phyloP scores from a whole-genome alignment of 441 rosid genomes.

The Metrosideros polymorpha region DNA sequence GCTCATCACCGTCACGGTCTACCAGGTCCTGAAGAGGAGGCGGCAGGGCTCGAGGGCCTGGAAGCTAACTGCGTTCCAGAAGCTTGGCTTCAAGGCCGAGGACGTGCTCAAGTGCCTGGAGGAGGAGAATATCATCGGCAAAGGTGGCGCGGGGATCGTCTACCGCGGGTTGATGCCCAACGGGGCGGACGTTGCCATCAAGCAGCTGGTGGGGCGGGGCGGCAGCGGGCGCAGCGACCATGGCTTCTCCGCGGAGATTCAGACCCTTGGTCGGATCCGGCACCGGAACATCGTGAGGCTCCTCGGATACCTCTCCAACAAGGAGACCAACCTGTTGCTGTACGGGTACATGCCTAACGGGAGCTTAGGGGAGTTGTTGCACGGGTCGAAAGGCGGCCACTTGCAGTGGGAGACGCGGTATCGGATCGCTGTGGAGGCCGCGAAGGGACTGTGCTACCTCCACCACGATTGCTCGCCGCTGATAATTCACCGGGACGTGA shows the following conservation, averaged over 20 bases:
- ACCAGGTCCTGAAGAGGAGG: constrained; percentile 34
- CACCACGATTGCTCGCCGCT: constrained; percentile 90
- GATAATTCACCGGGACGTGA: constrained; percentile 82
- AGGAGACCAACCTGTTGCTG: constrained; percentile 66
- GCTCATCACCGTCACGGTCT: constrained; percentile 30
- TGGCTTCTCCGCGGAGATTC: constrained; percentile 92
- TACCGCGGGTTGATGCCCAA: constrained; percentile 76
- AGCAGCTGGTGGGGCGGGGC: constrained; percentile 57
- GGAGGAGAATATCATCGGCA: constrained; percentile 84
- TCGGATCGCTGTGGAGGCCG: constrained; percentile 66
- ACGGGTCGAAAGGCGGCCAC: constrained; percentile 80
- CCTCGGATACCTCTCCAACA: constrained; percentile 71
- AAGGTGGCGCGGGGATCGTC: constrained; percentile 89
- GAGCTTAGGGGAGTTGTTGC: constrained; percentile 77
- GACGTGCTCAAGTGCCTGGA: constrained; percentile 71
- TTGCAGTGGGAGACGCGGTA: constrained; percentile 73
- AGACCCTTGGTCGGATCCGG: constrained; percentile 66
- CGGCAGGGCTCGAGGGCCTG: constrained; percentile 41
- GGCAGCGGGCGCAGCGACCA: constrained; percentile 66
- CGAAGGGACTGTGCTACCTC: constrained; percentile 77
- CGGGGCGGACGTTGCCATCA: constrained; percentile 69
- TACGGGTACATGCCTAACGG: constrained; percentile 90
- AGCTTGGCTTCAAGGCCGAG: constrained; percentile 63
- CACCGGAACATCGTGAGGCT: constrained; percentile 83
- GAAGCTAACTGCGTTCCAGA: constrained; percentile 80